These are phyloP conservation scores for Globisporangium iwayamae DNA, from an alignment of 352 stramenopile species.

Conservation along the genomic window DNA sequence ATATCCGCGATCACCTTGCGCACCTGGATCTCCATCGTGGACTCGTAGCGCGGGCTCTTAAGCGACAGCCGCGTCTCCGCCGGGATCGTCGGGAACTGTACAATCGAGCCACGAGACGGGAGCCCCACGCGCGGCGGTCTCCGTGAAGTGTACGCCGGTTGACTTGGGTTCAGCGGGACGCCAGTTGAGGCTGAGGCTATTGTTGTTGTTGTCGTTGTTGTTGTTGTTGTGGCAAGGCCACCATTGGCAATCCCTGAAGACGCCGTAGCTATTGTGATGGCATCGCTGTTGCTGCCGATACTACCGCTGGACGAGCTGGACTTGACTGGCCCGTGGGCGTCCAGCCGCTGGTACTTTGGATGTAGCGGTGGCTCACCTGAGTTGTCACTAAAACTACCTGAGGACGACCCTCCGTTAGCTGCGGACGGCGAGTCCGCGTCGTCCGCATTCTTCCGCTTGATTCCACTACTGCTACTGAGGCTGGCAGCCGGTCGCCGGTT, in stretches of 20 bases:
- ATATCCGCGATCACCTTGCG: conserved; percentile 67
- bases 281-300: conserved; percentile 37
- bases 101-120: conserved; percentile 38
- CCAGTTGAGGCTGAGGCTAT: neutral
- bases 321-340: conserved; percentile 33
- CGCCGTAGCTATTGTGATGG: conserved; percentile 24
- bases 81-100: conserved; percentile 25
- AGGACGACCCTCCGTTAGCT: conserved; percentile 15
- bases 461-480: neutral
- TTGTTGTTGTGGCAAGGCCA: conserved; percentile 26
- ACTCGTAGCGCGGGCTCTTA: conserved; percentile 71
- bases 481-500: conserved; percentile 11
- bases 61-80: conserved; percentile 50
- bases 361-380: conserved; percentile 26
- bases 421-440: conserved; percentile 15
- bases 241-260: neutral
- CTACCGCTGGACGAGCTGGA: conserved; percentile 43
- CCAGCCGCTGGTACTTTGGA: conserved; percentile 49
- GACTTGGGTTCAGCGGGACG: neutral
- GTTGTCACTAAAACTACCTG: conserved; percentile 19
- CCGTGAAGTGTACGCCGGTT: conserved; percentile 1
- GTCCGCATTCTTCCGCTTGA: conserved; percentile 58
- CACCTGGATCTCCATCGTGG: conserved; percentile 67
- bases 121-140: conserved; percentile 36
- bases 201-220: conserved; percentile 12